Conservation (phyloP, 2,329 filamentous ascomycete species). For the Xylariaceae sp. region DNA sequence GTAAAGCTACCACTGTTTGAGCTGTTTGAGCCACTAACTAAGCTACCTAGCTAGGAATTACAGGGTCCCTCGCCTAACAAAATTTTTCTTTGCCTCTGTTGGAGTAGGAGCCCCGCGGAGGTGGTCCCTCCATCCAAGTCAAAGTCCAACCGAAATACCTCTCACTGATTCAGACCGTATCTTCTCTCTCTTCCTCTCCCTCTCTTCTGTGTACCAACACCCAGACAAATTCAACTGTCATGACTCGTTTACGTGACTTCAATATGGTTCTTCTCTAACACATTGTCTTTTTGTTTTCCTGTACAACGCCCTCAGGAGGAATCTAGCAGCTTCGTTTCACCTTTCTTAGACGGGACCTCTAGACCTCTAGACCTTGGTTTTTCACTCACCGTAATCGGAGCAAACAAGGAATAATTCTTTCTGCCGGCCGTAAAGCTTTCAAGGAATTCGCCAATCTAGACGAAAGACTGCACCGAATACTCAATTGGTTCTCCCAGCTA, state of each 20-base stretch:
- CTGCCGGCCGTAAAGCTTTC: slow-evolving; percentile 3
- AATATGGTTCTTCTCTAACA: slow-evolving; percentile 29
- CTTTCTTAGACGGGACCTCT: not conserved
- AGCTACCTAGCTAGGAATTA: not conserved
- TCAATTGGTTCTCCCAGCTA: not conserved
- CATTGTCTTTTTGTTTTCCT: not conserved
- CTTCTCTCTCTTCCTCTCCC: slow-evolving; percentile 6
- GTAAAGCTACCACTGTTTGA: no score
- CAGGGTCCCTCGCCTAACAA: slow-evolving; percentile 14
- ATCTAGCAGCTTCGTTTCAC: not conserved
- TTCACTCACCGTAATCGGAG: slow-evolving; percentile 32
- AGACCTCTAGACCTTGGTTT: slow-evolving; percentile 10
- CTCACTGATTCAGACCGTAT: slow-evolving; percentile 11
- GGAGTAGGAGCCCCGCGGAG: slow-evolving; percentile 3
- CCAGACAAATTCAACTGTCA: slow-evolving; percentile 17
- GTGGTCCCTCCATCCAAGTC: slow-evolving; percentile 1
- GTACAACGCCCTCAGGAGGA: slow-evolving; percentile 4
- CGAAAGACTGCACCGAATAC: not conserved
- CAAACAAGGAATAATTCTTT: slow-evolving; percentile 20
- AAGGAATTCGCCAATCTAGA: slow-evolving; percentile 12
- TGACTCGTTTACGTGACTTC: slow-evolving; percentile 19
- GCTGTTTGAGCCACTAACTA: not conserved
- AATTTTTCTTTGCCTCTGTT: slow-evolving; percentile 15
- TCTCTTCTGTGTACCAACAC: slow-evolving; percentile 5
- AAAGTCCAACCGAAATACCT: slow-evolving; percentile 9